phyloP scores from a whole-genome alignment of 1,284 basidiomycete genomes.

The Rhodotorula sp. region DNA sequence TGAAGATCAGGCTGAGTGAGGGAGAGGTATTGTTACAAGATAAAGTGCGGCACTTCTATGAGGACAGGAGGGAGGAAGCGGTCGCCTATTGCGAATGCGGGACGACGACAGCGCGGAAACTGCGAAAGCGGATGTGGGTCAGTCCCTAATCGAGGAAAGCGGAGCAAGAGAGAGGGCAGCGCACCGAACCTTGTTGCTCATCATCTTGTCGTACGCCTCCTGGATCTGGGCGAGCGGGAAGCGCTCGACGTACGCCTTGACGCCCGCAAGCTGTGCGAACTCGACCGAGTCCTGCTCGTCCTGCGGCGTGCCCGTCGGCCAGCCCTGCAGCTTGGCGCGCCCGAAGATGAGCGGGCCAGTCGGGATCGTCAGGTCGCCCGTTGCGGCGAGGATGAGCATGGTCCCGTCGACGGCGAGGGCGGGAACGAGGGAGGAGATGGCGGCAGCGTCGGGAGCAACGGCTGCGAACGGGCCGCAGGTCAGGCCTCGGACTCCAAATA shows the following conservation, averaged over 20 bases:
- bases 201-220: neutral
- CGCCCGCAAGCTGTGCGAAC: neutral
- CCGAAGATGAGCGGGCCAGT: neutral
- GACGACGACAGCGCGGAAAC: neutral
- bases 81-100: neutral
- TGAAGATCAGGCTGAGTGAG: no score
- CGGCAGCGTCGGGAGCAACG: neutral
- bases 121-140: neutral
- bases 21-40: neutral
- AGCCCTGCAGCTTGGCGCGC: neutral
- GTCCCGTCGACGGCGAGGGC: neutral
- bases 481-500: no score
- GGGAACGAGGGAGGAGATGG: neutral
- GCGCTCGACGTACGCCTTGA: neutral
- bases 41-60: neutral
- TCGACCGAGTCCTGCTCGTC: conserved; percentile 1
- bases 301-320: neutral
- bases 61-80: neutral
- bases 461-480: neutral
- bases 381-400: conserved; percentile 1
- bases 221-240: conserved; percentile 33
- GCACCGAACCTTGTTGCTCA: conserved; percentile 1
- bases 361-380: neutral
- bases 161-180: neutral
- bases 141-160: neutral